phyloP scores from a whole-genome alignment of 208 protist genomes.

The Phytomonas francai region DNA sequence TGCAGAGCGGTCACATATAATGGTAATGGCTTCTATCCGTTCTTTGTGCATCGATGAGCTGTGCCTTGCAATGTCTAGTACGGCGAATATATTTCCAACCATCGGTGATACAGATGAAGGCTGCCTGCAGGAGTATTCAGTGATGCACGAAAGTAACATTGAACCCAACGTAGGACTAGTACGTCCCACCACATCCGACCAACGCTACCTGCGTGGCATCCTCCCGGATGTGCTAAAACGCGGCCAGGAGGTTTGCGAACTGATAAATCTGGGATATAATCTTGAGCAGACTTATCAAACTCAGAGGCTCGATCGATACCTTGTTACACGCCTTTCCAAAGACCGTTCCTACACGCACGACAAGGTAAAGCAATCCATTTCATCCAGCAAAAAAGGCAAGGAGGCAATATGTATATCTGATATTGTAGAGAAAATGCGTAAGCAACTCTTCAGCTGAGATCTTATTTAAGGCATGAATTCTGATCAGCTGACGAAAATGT shows the following conservation, averaged over 20 bases:
- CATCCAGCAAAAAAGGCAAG: background rate
- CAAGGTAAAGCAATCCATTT: background rate
- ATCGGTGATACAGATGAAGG: background rate
- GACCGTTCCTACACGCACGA: background rate
- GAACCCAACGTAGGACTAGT: constrained; percentile 7
- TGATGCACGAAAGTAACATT: background rate
- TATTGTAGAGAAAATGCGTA: background rate
- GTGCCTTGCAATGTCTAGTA: constrained; percentile 52
- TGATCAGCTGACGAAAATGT: background rate
- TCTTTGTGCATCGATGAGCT: constrained; percentile 70
- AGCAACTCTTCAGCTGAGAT: background rate
- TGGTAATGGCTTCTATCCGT: constrained; percentile 55
- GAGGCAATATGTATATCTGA: background rate
- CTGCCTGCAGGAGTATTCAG: background rate
- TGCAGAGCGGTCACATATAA: constrained; percentile 46
- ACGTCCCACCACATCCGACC: constrained; percentile 45
- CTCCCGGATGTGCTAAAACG: constrained; percentile 25
- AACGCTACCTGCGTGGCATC: constrained; percentile 23
- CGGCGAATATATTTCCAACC: constrained; percentile 8
- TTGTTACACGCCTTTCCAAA: constrained; percentile 28
- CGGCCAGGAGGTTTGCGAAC: constrained; percentile 32
- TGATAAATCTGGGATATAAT: constrained; percentile 28
- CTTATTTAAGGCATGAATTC: background rate
- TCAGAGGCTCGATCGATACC: constrained; percentile 44
- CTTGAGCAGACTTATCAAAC: constrained; percentile 23